Evolutionary conservation across 371 early-diverging fungal genomes (phyloP), one percentile per base, ranked within the genome.

Genomic region (Apophysomyces elegans): DNA sequence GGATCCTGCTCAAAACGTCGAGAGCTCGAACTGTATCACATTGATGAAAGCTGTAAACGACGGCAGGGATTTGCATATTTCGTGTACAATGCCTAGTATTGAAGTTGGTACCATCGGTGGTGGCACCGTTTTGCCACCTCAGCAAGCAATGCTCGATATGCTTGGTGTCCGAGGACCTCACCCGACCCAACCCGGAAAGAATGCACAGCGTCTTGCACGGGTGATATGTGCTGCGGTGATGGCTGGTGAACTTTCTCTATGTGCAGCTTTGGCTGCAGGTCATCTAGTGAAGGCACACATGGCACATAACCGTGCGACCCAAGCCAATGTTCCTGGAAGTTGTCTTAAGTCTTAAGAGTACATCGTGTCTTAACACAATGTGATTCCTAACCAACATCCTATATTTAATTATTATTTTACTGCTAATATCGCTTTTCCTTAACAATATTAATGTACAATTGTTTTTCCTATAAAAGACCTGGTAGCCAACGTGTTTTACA

Each of bases 61-160:
- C 41, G 91, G 88, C n/a, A 77, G 82, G 58, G 94, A 94, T 69
- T 80, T 98, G 66, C 85, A 89, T 67, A 91, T 98, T 59, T 91
- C 91, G 37, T 92, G 93, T 73, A 91, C 93, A 2, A 98, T 98
- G 98, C 98, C 98, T 1, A 93, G 92, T 64, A 91, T 97, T 61
- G 95, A 96, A 73, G 96, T 97, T 8, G 98, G 98, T 21, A 96
- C 97, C 1, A 86, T 98, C 58, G 98, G 98, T 18, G 98, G 98
- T 41, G 98, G 98, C 36, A 98, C 98, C 0, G 85, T 86, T 14
- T 71, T 98, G 47, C 89, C 90, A 39, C 91, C 98, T 13, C 96
- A 96, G 71, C 88, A 90, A 12, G 85, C 95, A 1, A 91, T 94
- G 77, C 73, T 98, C 65, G 92, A 94, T 37, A 81, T 97, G 83